Percentiles rank a stretch among this genome's conserved stretches.
Conservation (phyloP, 495 filamentous ascomycete genomes). For the Penicillium robsamsonii region DNA sequence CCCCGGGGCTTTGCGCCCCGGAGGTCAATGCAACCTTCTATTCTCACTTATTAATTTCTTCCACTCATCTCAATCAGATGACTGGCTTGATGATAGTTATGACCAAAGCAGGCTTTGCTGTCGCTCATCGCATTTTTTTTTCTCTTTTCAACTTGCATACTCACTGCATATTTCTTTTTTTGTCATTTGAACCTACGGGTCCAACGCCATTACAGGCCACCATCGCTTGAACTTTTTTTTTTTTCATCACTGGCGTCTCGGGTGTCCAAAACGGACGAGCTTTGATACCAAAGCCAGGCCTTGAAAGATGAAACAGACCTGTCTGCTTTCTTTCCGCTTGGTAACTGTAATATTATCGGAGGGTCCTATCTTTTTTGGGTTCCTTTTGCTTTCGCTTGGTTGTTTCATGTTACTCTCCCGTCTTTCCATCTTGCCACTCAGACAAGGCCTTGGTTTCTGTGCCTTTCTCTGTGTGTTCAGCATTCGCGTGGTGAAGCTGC, state of each 20-base stretch:
- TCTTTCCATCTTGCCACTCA: conserved; percentile 12
- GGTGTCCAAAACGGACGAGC: conserved; percentile 27
- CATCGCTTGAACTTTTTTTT: conserved; percentile 14
- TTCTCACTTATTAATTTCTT: conserved; percentile 20
- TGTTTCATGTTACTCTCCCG: conserved; percentile 4
- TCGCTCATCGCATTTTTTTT: conserved; percentile 31
- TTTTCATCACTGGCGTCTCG: conserved; percentile 25
- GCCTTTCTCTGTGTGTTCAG: conserved; percentile 19
- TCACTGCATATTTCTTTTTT: conserved; percentile 13
- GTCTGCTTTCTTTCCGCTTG: neutral
- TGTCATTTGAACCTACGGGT: conserved; percentile 16
- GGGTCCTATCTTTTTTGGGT: conserved; percentile 8
- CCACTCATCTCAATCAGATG: conserved; percentile 24
- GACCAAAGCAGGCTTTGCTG: conserved; percentile 52
- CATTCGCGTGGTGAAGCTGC: neutral
- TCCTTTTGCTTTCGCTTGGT: conserved; percentile 19
- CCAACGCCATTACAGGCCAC: conserved; percentile 10
- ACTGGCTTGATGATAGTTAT: conserved; percentile 34
- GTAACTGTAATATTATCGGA: conserved; percentile 35
- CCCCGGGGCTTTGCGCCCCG: conserved; percentile 7
- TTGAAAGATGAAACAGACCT: neutral
- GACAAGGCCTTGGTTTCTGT: conserved; percentile 18
- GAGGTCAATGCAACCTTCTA: conserved; percentile 5
- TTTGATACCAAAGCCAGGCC: conserved; percentile 11
- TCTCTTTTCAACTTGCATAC: conserved; percentile 6